Evolutionary conservation across 202 grass and related monocot genomes (phyloP).

Genomic region (Elaeis oleifera): DNA sequence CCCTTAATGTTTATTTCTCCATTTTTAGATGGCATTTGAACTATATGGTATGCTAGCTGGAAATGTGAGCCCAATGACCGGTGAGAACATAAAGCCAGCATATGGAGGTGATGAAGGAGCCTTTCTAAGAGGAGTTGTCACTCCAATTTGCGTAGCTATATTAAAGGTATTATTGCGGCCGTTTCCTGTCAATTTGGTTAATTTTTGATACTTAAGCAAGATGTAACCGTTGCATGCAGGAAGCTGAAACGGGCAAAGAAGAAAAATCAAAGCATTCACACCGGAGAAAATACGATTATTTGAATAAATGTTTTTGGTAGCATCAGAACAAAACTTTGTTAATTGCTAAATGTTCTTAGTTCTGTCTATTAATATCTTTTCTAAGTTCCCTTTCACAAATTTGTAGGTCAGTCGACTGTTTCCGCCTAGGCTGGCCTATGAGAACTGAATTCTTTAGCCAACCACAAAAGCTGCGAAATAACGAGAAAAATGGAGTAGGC

Average conservation of each 20-base stretch:
- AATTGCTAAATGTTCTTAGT: background rate
- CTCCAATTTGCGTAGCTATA: conserved; percentile 76
- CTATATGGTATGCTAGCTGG: conserved; percentile 88
- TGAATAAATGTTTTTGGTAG: conserved; percentile 96
- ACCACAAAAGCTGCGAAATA: conserved; percentile 7
- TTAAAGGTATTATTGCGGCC: conserved; percentile 31
- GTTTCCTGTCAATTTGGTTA: background rate
- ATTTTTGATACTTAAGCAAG: background rate
- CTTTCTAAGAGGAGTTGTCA: conserved; percentile 81
- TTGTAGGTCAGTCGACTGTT: conserved; percentile 79
- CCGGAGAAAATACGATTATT: conserved; percentile 96
- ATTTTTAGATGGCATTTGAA: conserved; percentile 85
- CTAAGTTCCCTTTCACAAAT: background rate
- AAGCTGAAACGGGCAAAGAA: conserved; percentile 62
- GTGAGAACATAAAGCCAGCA: conserved; percentile 89
- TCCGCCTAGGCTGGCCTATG: conserved; percentile 93
- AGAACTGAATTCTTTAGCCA: conserved; percentile 76
- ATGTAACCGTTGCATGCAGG: conserved; percentile 37
- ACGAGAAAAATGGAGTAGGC: conserved; percentile 39
- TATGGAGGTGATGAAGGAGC: conserved; percentile 76
- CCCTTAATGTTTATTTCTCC: conserved; percentile 13
- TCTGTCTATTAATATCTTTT: background rate
- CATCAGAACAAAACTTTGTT: background rate
- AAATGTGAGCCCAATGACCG: conserved; percentile 77
- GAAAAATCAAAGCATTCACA: conserved; percentile 88